phyloP scores from a whole-genome alignment of 306 rosid genomes.

The Dryas alaskensis region DNA sequence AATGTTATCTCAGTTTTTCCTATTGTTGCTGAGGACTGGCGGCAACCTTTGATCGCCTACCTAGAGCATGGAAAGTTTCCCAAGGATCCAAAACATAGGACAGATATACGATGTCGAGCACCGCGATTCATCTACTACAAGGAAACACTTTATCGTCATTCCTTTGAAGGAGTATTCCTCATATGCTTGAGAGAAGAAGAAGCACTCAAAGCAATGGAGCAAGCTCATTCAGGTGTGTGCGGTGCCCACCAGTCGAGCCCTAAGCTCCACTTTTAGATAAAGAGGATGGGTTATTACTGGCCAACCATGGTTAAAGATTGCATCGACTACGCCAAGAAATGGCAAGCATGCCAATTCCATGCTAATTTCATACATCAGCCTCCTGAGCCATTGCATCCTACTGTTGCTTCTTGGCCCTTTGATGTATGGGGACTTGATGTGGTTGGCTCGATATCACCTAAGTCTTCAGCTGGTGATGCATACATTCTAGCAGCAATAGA shows the following conservation, averaged over 20 bases:
- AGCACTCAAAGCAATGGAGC: too few species aligned
- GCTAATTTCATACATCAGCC: conserved; percentile 1
- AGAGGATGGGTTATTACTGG: neutral
- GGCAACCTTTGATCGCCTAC: too few species aligned
- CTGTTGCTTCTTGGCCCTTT: neutral
- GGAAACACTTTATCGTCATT: too few species aligned
- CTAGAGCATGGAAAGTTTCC: too few species aligned
- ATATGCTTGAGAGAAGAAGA: too few species aligned
- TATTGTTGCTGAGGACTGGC: too few species aligned
- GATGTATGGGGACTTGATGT: neutral
- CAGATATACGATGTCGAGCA: too few species aligned
- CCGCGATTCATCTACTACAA: too few species aligned
- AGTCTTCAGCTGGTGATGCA: neutral
- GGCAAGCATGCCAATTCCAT: neutral
- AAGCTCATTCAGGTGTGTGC: too few species aligned
- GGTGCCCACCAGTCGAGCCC: neutral
- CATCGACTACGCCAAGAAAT: neutral
- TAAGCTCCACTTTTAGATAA: neutral
- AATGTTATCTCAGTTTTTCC: too few species aligned
- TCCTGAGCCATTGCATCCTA: neutral
- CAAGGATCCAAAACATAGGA: too few species aligned
- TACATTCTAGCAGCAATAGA: neutral
- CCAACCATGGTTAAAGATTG: neutral
- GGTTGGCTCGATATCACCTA: neutral
- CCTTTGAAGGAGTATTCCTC: too few species aligned